These are phyloP conservation scores for Wilcoxina mikolae DNA, from an alignment of 495 filamentous ascomycete genomes.

Conservation along the genomic window DNA sequence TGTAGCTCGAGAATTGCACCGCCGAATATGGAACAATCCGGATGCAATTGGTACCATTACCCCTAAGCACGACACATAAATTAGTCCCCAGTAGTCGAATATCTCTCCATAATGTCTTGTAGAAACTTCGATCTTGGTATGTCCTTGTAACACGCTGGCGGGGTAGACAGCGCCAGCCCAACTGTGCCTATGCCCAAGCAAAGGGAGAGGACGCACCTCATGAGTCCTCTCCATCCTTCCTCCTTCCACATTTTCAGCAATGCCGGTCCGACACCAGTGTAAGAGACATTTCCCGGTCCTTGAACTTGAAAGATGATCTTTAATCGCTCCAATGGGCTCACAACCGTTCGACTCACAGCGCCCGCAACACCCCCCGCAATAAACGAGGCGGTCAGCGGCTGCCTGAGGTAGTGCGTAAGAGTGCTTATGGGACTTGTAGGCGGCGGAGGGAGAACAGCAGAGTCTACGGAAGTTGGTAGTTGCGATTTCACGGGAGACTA, in stretches of 20 bases:
- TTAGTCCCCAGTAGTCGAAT: not conserved
- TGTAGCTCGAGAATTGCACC: constrained; percentile 95
- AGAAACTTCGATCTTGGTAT: too few relatives aligned
- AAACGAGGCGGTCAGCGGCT: constrained; percentile 81
- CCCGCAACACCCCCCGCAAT: constrained; percentile 91
- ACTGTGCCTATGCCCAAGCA: not conserved
- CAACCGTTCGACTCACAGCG: constrained; percentile 91
- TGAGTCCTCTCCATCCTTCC: constrained; percentile 89
- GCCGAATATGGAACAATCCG: constrained; percentile 96
- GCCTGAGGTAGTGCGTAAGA: constrained; percentile 42
- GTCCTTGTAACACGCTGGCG: too few relatives aligned
- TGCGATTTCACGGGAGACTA: not conserved
- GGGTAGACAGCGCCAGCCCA: too few relatives aligned
- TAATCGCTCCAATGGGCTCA: constrained; percentile 84
- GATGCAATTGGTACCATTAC: constrained; percentile 96
- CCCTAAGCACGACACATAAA: constrained; percentile 32
- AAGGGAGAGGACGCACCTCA: constrained; percentile 36
- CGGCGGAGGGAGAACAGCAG: constrained; percentile 9
- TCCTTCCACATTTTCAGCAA: constrained; percentile 89
- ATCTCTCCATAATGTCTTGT: too few relatives aligned
- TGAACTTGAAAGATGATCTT: constrained; percentile 98
- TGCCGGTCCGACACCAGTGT: constrained; percentile 80
- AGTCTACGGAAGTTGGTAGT: not conserved
- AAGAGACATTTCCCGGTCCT: constrained; percentile 76
- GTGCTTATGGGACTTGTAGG: constrained; percentile 13